These are phyloP conservation scores for Entomortierella lignicola DNA, from an alignment of 192 early-diverging fungal genomes.

Conservation along the genomic window DNA sequence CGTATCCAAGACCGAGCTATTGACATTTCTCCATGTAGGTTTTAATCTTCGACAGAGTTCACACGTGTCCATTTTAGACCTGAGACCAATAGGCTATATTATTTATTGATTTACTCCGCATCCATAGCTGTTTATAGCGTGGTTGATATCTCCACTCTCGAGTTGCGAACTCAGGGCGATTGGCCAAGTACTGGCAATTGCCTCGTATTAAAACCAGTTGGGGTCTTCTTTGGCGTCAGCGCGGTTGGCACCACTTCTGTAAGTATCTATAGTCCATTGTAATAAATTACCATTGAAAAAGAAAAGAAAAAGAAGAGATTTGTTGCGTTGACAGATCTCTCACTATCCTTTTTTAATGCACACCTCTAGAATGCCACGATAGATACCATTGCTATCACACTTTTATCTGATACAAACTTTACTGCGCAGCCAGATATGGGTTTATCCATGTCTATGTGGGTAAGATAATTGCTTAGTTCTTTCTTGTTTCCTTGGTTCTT, in stretches of 20 bases:
- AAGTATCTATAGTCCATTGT: neutral
- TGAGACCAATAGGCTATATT: too few species aligned
- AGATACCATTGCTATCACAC: neutral
- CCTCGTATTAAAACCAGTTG: conserved; percentile 7
- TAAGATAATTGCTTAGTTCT: neutral
- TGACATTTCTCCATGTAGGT: too few species aligned
- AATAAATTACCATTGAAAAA: neutral
- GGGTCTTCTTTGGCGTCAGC: conserved; percentile 16
- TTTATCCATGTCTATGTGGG: conserved; percentile 35
- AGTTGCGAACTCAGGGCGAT: conserved; percentile 17
- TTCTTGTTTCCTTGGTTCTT: neutral
- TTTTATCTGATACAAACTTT: conserved; percentile 1
- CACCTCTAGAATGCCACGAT: neutral
- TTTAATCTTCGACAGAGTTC: too few species aligned
- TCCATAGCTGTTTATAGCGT: too few species aligned
- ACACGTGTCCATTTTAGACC: too few species aligned
- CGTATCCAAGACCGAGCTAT: too few species aligned
- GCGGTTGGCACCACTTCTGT: neutral
- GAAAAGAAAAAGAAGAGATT: too few species aligned
- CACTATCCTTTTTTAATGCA: too few species aligned
- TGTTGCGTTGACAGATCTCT: too few species aligned
- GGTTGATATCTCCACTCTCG: conserved; percentile 5
- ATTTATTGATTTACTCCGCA: too few species aligned
- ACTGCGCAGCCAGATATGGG: neutral
- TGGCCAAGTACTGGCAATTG: conserved; percentile 21